Conservation (phyloP, 441 rosid species). For the Gossypium gossypioides region DNA sequence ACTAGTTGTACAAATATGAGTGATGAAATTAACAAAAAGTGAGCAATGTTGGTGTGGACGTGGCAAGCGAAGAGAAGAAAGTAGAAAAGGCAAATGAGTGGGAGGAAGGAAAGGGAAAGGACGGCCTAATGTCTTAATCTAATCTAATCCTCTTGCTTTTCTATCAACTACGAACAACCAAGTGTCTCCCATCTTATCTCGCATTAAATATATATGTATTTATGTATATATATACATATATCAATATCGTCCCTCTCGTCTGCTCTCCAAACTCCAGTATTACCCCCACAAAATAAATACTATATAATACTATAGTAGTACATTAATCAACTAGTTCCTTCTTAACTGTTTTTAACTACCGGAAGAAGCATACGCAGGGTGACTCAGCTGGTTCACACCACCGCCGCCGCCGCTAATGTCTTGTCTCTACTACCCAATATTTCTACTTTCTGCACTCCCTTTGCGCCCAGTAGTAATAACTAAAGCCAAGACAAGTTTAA, state of each 20-base stretch:
- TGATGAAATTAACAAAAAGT: neutral
- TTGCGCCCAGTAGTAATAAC: neutral
- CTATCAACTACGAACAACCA: neutral
- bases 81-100: neutral
- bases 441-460: slow-evolving; percentile 9
- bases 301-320: neutral
- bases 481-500: slow-evolving; percentile 5
- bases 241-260: neutral
- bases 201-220: neutral
- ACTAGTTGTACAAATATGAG: neutral
- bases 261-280: neutral
- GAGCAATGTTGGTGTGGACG: neutral
- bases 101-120: neutral
- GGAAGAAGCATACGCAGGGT: neutral
- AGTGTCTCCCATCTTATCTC: neutral
- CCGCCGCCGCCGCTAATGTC: neutral
- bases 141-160: neutral
- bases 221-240: neutral
- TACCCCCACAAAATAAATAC: neutral
- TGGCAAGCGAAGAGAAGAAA: neutral
- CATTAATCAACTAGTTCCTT: neutral
- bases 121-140: neutral
- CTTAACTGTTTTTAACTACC: neutral
- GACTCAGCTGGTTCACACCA: neutral
- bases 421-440: slow-evolving; percentile 9